Evolutionary conservation across 192 early-diverging fungal genomes (phyloP), one percentile per base, ranked within the genome.

Genomic region (Umbelopsis sp.): DNA sequence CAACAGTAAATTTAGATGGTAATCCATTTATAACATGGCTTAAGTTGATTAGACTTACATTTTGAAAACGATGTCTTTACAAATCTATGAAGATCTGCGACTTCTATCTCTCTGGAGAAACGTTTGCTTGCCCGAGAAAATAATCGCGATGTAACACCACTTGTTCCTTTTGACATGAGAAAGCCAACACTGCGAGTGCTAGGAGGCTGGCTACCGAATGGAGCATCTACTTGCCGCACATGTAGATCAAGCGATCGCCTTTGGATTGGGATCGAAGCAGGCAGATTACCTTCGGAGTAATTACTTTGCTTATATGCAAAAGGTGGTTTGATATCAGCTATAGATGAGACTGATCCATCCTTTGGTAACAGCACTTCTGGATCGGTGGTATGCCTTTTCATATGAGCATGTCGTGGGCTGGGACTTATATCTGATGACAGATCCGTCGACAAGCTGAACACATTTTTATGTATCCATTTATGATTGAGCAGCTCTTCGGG

Each of bases 401-500:
- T 16, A 35, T 25, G 27, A 27, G 18, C 15, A 35, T 61, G 30
- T 18, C 55, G 55, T 12, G 12, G 51, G 13, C 30, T 10, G 1
- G 13, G 76, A 67, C 23, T 69, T 41, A 46, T 69, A 35, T 46
- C 74, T 61, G 4, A 55, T 64, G 2, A 64, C 64, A 13, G 61
- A 2, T 22, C 27, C 9, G 20, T 21, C 64, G 49, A 66, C 23
- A 45, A 15, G n/a, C 21, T 21, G 45, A 22, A 33, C 12, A 48
- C 22, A 51, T 65, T 45, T 27, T 70, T 71, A 35, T 41, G 46
- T 27, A 95, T 90, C 95, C 95, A 98, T 8, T 83, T 74, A 78
- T 97, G 94, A n/a, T 74, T 67, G 68, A 93, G 81, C 41, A 98
- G 83, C 46, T 87, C 84, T 10, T 73, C 71, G 0, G 97, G 95